Evolutionary conservation across 768 basidiomycete genomes (phyloP).

Genomic region (Pholiota microspora): DNA sequence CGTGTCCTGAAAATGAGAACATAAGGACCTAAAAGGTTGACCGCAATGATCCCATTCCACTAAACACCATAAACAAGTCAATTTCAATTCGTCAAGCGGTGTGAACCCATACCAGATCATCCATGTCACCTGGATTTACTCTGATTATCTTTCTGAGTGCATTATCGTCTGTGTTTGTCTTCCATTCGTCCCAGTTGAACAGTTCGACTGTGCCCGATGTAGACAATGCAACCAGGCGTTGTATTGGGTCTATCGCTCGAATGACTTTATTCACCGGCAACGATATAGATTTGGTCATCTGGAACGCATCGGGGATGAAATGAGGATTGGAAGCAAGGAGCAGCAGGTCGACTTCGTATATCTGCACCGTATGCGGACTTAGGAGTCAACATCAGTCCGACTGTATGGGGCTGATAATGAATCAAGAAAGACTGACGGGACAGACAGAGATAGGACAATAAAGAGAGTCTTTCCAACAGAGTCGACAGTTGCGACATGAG

Average conservation of each 20-base stretch:
- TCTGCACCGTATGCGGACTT: conserved; percentile 21
- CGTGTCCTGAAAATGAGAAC: conserved; percentile 52
- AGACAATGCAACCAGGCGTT: conserved; percentile 30
- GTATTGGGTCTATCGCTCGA: conserved; percentile 32
- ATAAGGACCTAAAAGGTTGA: conserved; percentile 45
- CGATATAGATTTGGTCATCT: conserved; percentile 17
- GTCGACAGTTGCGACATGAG: conserved; percentile 23
- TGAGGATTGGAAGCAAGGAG: conserved; percentile 5
- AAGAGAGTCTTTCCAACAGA: conserved; percentile 20
- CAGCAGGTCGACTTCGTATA: conserved; percentile 20
- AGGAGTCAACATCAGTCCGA: neutral
- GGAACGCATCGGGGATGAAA: conserved; percentile 11
- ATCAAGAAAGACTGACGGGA: conserved; percentile 17
- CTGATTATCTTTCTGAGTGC: conserved; percentile 10
- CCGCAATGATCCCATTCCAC: conserved; percentile 41
- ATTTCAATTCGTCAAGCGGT: neutral
- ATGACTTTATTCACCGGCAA: conserved; percentile 25
- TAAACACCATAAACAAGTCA: conserved; percentile 14
- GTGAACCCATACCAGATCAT: conserved; percentile 30
- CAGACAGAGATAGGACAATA: conserved; percentile 23
- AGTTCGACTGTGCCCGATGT: conserved; percentile 31
- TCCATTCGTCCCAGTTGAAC: conserved; percentile 34
- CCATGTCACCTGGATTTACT: conserved; percentile 25
- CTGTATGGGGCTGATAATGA: neutral
- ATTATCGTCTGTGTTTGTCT: neutral